phyloP scores from a whole-genome alignment of 2,329 filamentous ascomycete species.

The Penicillium sp. region DNA sequence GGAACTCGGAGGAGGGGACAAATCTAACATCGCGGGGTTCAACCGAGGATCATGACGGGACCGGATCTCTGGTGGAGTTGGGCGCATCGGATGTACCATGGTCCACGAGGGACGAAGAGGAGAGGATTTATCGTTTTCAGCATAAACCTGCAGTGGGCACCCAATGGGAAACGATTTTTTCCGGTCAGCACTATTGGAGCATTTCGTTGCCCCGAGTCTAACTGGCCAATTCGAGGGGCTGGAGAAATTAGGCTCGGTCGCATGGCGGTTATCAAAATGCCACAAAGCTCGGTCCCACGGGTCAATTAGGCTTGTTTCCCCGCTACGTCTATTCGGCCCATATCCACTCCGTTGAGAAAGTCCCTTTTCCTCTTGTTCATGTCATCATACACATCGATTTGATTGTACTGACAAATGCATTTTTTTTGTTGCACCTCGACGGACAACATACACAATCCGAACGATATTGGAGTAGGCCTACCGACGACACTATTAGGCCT shows the following conservation, averaged over 20 bases:
- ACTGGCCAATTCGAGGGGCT: background rate
- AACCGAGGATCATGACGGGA: background rate
- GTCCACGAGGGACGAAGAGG: background rate
- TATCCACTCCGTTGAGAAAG: background rate
- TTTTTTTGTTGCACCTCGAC: too few relatives aligned
- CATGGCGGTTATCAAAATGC: slow-evolving; percentile 3
- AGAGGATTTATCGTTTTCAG: background rate
- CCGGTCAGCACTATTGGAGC: background rate
- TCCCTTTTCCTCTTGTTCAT: background rate
- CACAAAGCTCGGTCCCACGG: background rate
- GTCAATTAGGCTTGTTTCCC: slow-evolving; percentile 2
- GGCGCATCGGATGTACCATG: background rate
- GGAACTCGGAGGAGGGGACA: slow-evolving; percentile 2
- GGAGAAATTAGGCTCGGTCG: background rate
- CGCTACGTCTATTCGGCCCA: background rate
- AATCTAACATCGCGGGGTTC: slow-evolving; percentile 1
- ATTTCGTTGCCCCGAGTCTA: background rate
- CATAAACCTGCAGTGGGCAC: background rate
- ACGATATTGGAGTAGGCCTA: too few relatives aligned
- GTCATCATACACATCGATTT: background rate
- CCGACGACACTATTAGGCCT: background rate
- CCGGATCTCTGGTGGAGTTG: background rate
- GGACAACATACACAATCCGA: too few relatives aligned
- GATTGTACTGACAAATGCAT: background rate
- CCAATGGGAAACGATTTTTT: background rate